Percentiles rank a stretch among this genome's conserved stretches.
These are phyloP conservation scores for Apiotrichum gamsii DNA, from an alignment of 1,284 basidiomycete species.

Conservation along the genomic window DNA sequence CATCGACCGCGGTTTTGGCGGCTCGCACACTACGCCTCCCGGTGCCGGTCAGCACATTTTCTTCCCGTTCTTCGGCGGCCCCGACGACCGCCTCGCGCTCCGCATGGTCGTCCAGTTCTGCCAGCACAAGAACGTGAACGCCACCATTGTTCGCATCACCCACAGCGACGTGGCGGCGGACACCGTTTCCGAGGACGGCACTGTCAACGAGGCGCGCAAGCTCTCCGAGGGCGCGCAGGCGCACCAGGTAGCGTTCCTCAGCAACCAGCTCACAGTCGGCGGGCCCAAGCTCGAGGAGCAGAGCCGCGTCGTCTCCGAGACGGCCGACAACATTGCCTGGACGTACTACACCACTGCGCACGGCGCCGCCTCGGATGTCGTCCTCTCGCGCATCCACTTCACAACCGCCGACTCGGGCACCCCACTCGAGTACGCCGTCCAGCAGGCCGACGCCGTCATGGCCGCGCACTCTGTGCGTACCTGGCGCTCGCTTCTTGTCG, in stretches of 20 bases:
- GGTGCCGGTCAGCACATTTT: conserved; percentile 60
- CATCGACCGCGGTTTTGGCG: conserved; percentile 60
- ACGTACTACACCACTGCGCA: conserved; percentile 33
- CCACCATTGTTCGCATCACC: conserved; percentile 61
- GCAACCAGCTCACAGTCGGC: conserved; percentile 41
- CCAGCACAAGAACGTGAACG: conserved; percentile 56
- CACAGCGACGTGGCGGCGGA: conserved; percentile 12
- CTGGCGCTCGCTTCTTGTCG: conserved; percentile 54
- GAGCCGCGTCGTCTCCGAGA: conserved; percentile 40
- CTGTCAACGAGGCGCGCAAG: conserved; percentile 7
- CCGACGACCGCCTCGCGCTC: conserved; percentile 80
- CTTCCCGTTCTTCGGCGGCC: conserved; percentile 84
- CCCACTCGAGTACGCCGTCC: conserved; percentile 51
- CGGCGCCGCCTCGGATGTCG: conserved; percentile 13
- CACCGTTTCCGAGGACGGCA: conserved; percentile 49
- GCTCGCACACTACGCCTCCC: conserved; percentile 25
- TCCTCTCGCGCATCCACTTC: conserved; percentile 33
- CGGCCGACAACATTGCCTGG: conserved; percentile 49
- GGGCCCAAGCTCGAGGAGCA: conserved; percentile 29
- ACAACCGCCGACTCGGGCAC: conserved; percentile 25
- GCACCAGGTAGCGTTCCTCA: conserved; percentile 40
- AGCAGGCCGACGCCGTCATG: conserved; percentile 53
- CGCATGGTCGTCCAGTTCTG: conserved; percentile 73
- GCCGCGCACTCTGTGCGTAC: conserved; percentile 52
- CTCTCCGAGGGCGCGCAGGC: conserved; percentile 28